Conservation (phyloP, 2,329 filamentous ascomycete genomes). For the Xylaria sp. region DNA sequence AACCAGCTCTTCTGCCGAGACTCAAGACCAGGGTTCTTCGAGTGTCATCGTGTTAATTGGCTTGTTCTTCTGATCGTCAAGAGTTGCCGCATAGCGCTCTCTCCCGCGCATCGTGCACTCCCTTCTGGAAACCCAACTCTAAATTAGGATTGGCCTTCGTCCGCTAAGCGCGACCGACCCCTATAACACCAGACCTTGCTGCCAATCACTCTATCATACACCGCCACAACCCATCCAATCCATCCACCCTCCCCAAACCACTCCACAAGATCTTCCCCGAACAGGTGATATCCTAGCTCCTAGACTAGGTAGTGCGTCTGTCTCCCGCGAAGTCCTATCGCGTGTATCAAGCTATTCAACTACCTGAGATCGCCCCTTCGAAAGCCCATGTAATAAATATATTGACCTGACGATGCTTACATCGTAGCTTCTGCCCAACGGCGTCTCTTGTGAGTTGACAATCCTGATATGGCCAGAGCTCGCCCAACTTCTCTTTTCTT, state of each 20-base stretch:
- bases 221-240: constrained; percentile 28
- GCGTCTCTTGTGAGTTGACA: constrained; percentile 30
- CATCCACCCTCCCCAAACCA: constrained; percentile 28
- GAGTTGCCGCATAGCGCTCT: constrained; percentile 34
- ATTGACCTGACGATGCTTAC: constrained; percentile 36
- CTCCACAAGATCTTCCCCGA: constrained; percentile 21
- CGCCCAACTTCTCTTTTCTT: background rate
- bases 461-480: background rate
- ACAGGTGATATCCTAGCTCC: constrained; percentile 26
- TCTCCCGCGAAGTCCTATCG: constrained; percentile 9
- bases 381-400: constrained; percentile 20
- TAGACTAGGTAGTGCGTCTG: constrained; percentile 26
- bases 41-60: constrained; percentile 30
- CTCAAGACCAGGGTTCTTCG: constrained; percentile 30
- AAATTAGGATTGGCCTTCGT: constrained; percentile 30
- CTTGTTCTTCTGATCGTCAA: constrained; percentile 28
- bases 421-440: constrained; percentile 34
- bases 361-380: constrained; percentile 4
- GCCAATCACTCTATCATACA: constrained; percentile 31
- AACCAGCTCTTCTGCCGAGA: constrained; percentile 31
- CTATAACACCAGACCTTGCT: constrained; percentile 32
- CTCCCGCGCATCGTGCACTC: constrained; percentile 26
- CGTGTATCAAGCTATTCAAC: constrained; percentile 26
- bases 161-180: constrained; percentile 27
- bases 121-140: constrained; percentile 29